Percentiles rank a stretch among this genome's conserved stretches.
phyloP scores from a whole-genome alignment of 2,329 filamentous ascomycete species.

The Curvularia sp. region DNA sequence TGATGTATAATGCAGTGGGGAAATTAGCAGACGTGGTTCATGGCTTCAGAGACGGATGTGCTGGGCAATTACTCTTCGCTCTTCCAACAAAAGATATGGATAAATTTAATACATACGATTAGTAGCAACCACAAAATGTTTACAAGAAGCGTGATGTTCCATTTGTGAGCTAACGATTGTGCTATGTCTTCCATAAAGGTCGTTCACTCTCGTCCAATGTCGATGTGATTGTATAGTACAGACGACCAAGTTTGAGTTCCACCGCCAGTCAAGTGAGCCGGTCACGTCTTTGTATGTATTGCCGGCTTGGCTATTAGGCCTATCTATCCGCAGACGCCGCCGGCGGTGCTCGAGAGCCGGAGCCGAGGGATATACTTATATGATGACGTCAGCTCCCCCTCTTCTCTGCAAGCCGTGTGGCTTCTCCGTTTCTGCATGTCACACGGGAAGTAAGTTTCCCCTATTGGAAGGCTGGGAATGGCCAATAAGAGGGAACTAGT shows the following conservation, averaged over 20 bases:
- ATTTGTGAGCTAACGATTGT: neutral
- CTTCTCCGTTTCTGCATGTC: constrained; percentile 5
- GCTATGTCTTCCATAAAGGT: neutral
- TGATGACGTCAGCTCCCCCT: constrained; percentile 13
- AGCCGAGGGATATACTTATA: neutral
- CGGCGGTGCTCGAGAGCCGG: neutral
- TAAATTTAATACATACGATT: neutral
- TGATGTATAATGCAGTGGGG: neutral
- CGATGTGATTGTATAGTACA: neutral
- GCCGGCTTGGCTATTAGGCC: neutral
- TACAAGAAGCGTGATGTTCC: neutral
- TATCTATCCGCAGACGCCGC: neutral
- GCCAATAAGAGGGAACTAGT: constrained; percentile 7
- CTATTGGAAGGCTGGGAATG: neutral
- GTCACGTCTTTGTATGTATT: neutral
- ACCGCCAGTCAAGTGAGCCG: neutral
- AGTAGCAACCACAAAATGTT: neutral
- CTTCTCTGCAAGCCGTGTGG: neutral
- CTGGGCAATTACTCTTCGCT: constrained; percentile 16
- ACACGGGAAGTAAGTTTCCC: constrained; percentile 4
- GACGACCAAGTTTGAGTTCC: neutral
- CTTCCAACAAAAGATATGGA: neutral
- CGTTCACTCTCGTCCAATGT: neutral
- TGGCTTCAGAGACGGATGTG: neutral
- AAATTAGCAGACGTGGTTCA: neutral